Evolutionary conservation across 371 early-diverging fungal species (phyloP).

Genomic region (Saksenaea oblongispora): DNA sequence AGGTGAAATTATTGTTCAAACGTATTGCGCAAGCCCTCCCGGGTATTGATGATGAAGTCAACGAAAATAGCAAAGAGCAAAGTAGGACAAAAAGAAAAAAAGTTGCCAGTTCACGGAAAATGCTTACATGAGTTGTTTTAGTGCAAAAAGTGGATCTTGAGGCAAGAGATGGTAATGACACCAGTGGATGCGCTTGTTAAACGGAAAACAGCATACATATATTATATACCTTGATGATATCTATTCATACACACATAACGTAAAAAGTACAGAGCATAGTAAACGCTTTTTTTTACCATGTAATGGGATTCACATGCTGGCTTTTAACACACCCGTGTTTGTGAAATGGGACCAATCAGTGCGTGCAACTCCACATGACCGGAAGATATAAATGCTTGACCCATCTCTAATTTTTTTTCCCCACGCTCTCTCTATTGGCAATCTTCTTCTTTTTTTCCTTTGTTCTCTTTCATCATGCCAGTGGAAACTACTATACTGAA

Average conservation of each 20-base stretch:
- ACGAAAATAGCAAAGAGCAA: constrained; percentile 39
- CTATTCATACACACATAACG: neutral
- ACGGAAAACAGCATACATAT: neutral
- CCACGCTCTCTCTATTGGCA: constrained; percentile 4
- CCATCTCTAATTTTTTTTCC: constrained; percentile 6
- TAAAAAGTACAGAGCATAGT: neutral
- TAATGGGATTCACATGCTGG: neutral
- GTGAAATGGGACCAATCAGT: neutral
- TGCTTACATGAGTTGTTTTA: constrained; percentile 1
- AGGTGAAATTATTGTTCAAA: constrained; percentile 90
- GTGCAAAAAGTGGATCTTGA: constrained; percentile 43
- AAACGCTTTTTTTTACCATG: neutral
- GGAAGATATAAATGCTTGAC: neutral
- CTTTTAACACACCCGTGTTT: neutral
- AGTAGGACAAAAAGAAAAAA: constrained; percentile 26
- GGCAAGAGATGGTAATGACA: constrained; percentile 22
- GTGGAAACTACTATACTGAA: neutral
- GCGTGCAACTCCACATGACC: constrained; percentile 5
- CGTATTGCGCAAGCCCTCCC: constrained; percentile 96
- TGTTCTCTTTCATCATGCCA: neutral
- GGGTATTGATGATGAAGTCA: constrained; percentile 70
- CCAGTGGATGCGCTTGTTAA: constrained; percentile 42
- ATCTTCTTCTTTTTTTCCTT: neutral
- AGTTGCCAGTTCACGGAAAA: neutral
- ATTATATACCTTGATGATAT: neutral